Evolutionary conservation across 805 yeast species (phyloP), one percentile per base, ranked within the genome.

Genomic region (Candida berthetii): DNA sequence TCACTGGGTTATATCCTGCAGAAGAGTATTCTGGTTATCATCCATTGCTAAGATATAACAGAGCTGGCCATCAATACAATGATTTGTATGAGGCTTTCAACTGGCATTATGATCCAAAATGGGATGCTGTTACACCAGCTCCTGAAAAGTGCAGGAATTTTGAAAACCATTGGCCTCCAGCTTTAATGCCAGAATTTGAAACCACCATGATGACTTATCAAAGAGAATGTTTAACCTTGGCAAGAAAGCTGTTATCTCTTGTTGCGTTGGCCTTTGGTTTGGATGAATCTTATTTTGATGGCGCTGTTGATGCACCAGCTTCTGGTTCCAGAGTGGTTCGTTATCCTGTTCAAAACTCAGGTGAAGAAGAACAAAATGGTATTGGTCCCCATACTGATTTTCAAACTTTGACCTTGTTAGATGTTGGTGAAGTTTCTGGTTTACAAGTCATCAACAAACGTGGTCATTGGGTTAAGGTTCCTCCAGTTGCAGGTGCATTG

Each of bases 371-470:
- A 19, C 55, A 58, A 38, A 57, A 60, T 39, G 60, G 69, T n/a
- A 61, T 64, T 41, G 69, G 67, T 7, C 65, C 69, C 2, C 71
- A 66, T 44, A 63, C 68, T 3, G 71, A 66, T 42, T 63, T 62
- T 43, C 67, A 62, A 15, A 54, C 60, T 11, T 42, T 66, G 32
- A 66, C 71, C 0, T 53, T 66, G 47, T 46, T 65, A 15, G 44
- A 54, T 37, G 68, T 63, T 39, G 71, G 63, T 39, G 47, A 50
- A 17, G 57, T 60, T 35, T 66, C 67, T 3, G 72, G 71, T 2
- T 48, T 67, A 19, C 66, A 67, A 44, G 71, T 67, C 11, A 54
- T 62, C 31, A 55, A 58, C 40, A 54, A 58, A 27, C 41, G 51
- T 8, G 61, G 60, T 9, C 58, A 62, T 24, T 57, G 57, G 54